Base-by-base conservation (phyloP, 768 basidiomycete species). In the Mycena latifolia region DNA sequence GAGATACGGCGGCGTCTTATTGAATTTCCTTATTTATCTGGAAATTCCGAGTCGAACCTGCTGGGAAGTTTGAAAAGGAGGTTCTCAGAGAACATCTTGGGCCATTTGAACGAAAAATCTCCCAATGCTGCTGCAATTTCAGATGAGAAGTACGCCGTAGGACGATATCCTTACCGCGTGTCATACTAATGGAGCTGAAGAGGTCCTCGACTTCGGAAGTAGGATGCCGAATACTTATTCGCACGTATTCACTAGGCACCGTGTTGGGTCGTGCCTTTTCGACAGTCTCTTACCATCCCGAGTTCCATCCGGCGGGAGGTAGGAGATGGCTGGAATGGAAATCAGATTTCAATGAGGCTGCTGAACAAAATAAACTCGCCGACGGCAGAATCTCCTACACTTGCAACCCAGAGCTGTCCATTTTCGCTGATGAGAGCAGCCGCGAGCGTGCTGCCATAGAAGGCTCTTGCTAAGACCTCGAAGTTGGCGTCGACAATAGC, bases 31-130 rank as follows among this genome's bases (percentile, higher is more conserved):
- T 6, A 52, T 12, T 52, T n/a, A 17, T 28, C 15, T 22, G 15
- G 10, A 39, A 10, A 39, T 4, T 39, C 37, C 4, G 37, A 17
- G 37, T 9, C 5, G 51, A 53, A 53, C 5, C 9, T 53, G 33
- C 28, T 35, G 5, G 51, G 51, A 31, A 53, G n/a, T 17, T n/a
- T 20, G 51, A 53, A 53, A 25, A 54, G n/a, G 5, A 37, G 33
- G n/a, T 39, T 25, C 22, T 54, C 33, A 37, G 53, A 54, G n/a
- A 54, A 54, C 2, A 20, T 7, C 29, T 22, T 51, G 28, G 50
- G 28, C 18, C 25, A 54, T 39, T 54, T 37, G n/a, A 24, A 39
- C 3, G 53, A 35, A 37, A 37, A 54, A 39, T 54, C 53, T 54
- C 53, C 33, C 5, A 54, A 20, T 7, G 53, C 53, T 54, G 33